phyloP scores from a whole-genome alignment of 352 stramenopile genomes.

The Phytophthora macrochlamydospora region DNA sequence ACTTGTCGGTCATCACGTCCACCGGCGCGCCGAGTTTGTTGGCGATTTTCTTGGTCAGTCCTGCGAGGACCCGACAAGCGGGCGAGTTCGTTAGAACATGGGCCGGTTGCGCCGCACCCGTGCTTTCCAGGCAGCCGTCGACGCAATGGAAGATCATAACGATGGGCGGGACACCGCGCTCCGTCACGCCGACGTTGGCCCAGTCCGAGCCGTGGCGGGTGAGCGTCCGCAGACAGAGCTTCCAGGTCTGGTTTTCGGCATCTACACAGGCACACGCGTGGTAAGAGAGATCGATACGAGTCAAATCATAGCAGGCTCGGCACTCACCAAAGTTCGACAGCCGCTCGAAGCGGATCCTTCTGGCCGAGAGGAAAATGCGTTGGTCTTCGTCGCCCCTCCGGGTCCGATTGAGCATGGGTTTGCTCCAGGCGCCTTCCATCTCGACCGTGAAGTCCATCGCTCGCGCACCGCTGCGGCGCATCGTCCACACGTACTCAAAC shows the following conservation, averaged over 20 bases:
- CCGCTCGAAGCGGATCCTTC: constrained; percentile 70
- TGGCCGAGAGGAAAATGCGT: constrained; percentile 64
- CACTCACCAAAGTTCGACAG: constrained; percentile 72
- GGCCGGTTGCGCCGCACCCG: constrained; percentile 35
- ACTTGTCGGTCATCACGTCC: constrained; percentile 88
- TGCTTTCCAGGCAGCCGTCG: constrained; percentile 57
- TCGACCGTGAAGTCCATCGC: constrained; percentile 80
- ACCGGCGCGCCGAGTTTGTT: constrained; percentile 80
- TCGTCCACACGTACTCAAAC: constrained; percentile 80
- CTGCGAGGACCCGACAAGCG: constrained; percentile 71
- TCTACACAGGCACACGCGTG: constrained; percentile 35
- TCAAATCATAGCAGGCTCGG: background rate
- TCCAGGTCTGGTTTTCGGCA: constrained; percentile 57
- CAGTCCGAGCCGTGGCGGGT: constrained; percentile 78
- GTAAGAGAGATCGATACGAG: background rate
- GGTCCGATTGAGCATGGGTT: constrained; percentile 80
- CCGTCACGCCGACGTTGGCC: constrained; percentile 63
- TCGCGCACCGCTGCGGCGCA: constrained; percentile 52
- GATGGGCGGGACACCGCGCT: constrained; percentile 71
- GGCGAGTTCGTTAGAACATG: constrained; percentile 77
- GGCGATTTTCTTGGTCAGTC: constrained; percentile 84
- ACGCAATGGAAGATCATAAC: constrained; percentile 64
- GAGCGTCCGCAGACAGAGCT: constrained; percentile 70
- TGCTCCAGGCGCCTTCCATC: constrained; percentile 67
- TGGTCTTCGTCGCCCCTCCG: constrained; percentile 74